These are phyloP conservation scores for Coemansia sp. DNA, from an alignment of 192 early-diverging fungal species.

Conservation along the genomic window DNA sequence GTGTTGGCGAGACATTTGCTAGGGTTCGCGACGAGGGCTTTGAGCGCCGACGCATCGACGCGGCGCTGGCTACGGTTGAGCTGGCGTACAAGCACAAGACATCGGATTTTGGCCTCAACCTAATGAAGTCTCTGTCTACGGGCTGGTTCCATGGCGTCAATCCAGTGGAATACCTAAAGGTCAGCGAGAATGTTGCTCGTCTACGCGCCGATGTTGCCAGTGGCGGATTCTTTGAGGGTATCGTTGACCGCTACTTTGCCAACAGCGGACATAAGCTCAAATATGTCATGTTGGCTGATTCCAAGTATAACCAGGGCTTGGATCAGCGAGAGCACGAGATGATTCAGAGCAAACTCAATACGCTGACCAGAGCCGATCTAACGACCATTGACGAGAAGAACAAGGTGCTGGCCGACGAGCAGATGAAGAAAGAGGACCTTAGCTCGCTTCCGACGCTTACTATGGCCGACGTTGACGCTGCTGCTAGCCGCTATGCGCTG, in stretches of 20 bases:
- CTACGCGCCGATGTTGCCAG: slow-evolving; percentile 62
- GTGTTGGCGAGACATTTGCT: slow-evolving; percentile 69
- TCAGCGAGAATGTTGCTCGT: slow-evolving; percentile 74
- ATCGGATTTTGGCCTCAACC: slow-evolving; percentile 79
- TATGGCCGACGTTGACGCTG: slow-evolving; percentile 69
- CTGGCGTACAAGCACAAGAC: slow-evolving; percentile 88
- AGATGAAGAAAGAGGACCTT: slow-evolving; percentile 76
- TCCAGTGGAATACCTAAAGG: slow-evolving; percentile 77
- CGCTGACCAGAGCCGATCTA: slow-evolving; percentile 65
- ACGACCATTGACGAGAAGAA: slow-evolving; percentile 67
- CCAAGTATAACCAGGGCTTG: slow-evolving; percentile 62
- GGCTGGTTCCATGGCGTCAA: slow-evolving; percentile 89
- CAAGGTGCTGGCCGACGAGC: slow-evolving; percentile 63
- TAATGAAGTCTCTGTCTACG: slow-evolving; percentile 75
- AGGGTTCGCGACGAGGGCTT: slow-evolving; percentile 74
- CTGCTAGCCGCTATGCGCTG: slow-evolving; percentile 60
- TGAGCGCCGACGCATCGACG: slow-evolving; percentile 73
- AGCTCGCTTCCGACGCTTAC: slow-evolving; percentile 80
- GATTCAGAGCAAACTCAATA: slow-evolving; percentile 62
- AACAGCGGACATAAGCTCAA: slow-evolving; percentile 76
- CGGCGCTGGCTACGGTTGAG: slow-evolving; percentile 85
- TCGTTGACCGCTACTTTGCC: slow-evolving; percentile 77
- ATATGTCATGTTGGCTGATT: slow-evolving; percentile 81
- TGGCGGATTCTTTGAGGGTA: slow-evolving; percentile 70
- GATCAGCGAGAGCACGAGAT: slow-evolving; percentile 65